Evolutionary conservation across 1,284 basidiomycete genomes (phyloP), one percentile per base, ranked within the genome.

Genomic region (Rhodotorula mucilaginosa): DNA sequence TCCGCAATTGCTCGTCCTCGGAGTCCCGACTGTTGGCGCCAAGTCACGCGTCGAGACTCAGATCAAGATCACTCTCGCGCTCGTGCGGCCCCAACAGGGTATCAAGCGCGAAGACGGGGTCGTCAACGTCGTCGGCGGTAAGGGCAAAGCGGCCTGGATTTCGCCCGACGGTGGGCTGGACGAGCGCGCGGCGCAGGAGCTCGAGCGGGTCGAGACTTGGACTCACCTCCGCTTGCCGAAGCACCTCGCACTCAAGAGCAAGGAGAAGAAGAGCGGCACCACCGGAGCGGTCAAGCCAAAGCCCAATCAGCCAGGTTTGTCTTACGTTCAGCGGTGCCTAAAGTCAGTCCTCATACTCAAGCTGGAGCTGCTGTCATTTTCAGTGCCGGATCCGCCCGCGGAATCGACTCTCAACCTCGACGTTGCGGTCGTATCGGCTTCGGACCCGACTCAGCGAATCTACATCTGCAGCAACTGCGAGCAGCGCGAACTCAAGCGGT

Each of bases 11-110:
- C 79, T 93, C 79, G 88, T 93, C 51, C 90, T 93, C 54, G 92
- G 89, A 77, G 87, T 97, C 57, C 92, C 93, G 15, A 86, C 88
- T 76, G 83, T 84, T 54, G 93, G 93, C 39, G 90, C 93, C n/a
- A 95, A 96, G 82, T 93, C 91, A 63, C 87, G 93, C 34, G 93
- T 97, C 31, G 94, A 97, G 81, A 97, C 93, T 1, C 93, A 94
- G 83, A 88, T 94, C 64, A 87, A 92, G 78, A 86, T 93, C 52
- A 87, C 88, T 16, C 84, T 93, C 62, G 89, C 91, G 78, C 84
- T 93, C 62, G 88, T 89, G 18, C 75, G 61, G 6, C 67, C 72
- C 0, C 52, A 46, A 26, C 47, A 21, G 52, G 46, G 54, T 23
- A 18, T 52, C 39, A 47, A 48, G 44, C 12, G 48, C 19, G 63